A percentile compares a stretch with the other conserved stretches of the same genome.
Conservation (phyloP, 768 basidiomycete species). For the Tubosaeta sp. region DNA sequence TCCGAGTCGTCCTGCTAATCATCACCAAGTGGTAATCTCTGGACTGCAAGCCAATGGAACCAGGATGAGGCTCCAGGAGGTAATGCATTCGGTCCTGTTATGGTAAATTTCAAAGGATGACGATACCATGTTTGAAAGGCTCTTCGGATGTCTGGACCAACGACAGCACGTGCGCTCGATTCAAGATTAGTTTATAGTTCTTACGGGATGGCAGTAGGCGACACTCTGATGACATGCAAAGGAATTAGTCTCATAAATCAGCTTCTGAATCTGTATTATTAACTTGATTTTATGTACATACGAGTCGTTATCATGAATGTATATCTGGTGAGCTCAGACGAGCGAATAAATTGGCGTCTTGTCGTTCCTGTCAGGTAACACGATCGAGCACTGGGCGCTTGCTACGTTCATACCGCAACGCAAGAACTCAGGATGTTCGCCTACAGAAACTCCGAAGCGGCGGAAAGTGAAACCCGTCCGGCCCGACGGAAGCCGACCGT, state of each 20-base stretch:
- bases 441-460: too few species aligned
- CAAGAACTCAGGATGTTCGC: too few species aligned
- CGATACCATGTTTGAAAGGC: slow-evolving; percentile 27
- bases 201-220: neutral
- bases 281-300: neutral
- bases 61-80: slow-evolving; percentile 35
- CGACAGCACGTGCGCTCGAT: slow-evolving; percentile 40
- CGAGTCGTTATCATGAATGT: neutral
- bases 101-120: neutral
- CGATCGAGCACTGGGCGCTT: too few species aligned
- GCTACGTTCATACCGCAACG: too few species aligned
- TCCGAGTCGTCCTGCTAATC: neutral
- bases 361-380: too few species aligned
- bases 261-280: too few species aligned
- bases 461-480: too few species aligned
- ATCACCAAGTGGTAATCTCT: slow-evolving; percentile 38
- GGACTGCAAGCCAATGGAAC: slow-evolving; percentile 48
- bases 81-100: neutral
- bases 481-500: too few species aligned
- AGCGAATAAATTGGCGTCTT: too few species aligned
- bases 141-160: slow-evolving; percentile 54
- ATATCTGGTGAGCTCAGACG: neutral
- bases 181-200: neutral
- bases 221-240: neutral
- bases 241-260: neutral